These are phyloP conservation scores for Fusarium longipes DNA, from an alignment of 2,329 filamentous ascomycete species.

Conservation along the genomic window DNA sequence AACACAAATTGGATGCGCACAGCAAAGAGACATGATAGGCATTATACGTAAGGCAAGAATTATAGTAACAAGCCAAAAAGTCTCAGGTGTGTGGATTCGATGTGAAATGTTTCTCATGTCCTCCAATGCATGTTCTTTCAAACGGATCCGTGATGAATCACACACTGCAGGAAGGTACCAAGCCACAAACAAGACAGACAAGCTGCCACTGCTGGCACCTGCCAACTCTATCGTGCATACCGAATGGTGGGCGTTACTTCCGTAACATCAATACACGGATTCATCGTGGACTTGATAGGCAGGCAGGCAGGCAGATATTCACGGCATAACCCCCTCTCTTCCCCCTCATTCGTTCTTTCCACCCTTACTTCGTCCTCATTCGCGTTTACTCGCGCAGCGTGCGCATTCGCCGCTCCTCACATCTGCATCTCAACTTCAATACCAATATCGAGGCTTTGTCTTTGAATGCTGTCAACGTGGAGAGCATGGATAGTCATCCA, in stretches of 20 bases:
- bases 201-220: slow-evolving; percentile 36
- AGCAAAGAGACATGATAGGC: neutral
- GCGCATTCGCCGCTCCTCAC: neutral
- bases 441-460: neutral
- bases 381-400: slow-evolving; percentile 1
- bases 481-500: slow-evolving; percentile 8
- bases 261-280: neutral
- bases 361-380: neutral
- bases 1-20: neutral
- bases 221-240: slow-evolving; percentile 25
- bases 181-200: slow-evolving; percentile 17
- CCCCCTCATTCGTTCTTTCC: neutral
- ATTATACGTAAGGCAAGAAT: neutral
- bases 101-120: neutral
- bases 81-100: neutral
- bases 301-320: neutral
- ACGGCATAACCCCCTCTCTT: neutral
- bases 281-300: neutral
- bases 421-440: neutral
- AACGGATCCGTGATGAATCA: slow-evolving; percentile 8
- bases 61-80: neutral
- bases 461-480: slow-evolving; percentile 26
- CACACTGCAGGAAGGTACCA: neutral
- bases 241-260: slow-evolving; percentile 8
- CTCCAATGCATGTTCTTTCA: neutral